Evolutionary conservation across 179 eudicot genomes (phyloP), one percentile per base, ranked within the genome.

Genomic region (Beta corolliflora): DNA sequence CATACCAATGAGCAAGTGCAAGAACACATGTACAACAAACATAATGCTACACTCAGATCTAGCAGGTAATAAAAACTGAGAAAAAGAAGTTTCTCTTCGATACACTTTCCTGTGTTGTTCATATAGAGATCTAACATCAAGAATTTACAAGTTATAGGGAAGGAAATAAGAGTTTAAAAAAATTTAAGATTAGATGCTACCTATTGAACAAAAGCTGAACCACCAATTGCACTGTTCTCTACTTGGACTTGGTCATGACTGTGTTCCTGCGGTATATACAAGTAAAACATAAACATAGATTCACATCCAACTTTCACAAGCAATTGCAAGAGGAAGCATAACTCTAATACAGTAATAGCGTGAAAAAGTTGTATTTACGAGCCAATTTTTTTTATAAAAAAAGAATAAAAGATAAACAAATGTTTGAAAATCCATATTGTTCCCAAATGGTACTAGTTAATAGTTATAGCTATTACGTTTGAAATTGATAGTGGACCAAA

Each of bases 181-280:
- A 59, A 29, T 36, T 21, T 8, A 58, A 67, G 54, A 36, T 36
- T 36, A 36, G 41, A 54, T 68, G 53, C 75, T 70, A 80, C 86
- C 86, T 83, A 80, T 67, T 83, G 76, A 41, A 83, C 86, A 75
- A 69, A 52, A 68, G 86, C 72, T 71, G 86, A 58, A 11, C 63
- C 85, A 60, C 82, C 80, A 14, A 69, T 72, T 3, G 74, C 29
- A 74, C 82, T 80, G 76, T 77, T 66, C 73, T 80, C 86, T 58
- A 29, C 77, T 68, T 69, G 75, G 15, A 75, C 80, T 77, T 73
- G 60, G 48, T 80, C 88, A 83, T 81, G 78, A 69, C 64, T 70
- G 52, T 80, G 84, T 69, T 80, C 85, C 84, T 83, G 82, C 73
- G 71, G 76, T 56, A 71, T 2, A 56, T 46, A 71, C 2, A 56